A percentile compares a stretch with the other conserved stretches of the same genome.
phyloP scores from a whole-genome alignment of 108 stramenopile species.

The Nitzschia inconspicua region DNA sequence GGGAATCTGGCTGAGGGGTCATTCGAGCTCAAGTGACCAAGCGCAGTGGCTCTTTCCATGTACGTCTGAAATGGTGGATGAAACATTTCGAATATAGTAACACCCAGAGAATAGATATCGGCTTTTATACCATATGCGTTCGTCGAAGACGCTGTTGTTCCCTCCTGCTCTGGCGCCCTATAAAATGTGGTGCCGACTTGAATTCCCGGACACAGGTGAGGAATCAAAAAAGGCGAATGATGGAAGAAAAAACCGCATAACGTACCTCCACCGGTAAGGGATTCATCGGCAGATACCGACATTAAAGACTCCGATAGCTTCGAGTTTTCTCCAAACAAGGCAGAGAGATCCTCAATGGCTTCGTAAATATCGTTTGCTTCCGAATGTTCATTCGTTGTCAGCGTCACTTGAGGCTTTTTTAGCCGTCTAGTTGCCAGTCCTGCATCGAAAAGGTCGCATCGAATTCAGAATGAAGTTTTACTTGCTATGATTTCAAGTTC shows the following conservation, averaged over 20 bases:
- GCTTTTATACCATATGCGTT: conserved; percentile 63
- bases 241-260: not conserved
- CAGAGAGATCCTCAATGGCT: conserved; percentile 50
- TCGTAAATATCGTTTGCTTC: conserved; percentile 48
- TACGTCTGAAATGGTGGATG: conserved; percentile 56
- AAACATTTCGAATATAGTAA: conserved; percentile 79
- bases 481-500: conserved; percentile 36
- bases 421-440: conserved; percentile 25
- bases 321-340: conserved; percentile 29
- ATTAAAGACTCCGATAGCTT: conserved; percentile 2
- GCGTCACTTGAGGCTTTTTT: conserved; percentile 9
- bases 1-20: conserved; percentile 47
- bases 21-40: conserved; percentile 20
- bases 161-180: conserved; percentile 69
- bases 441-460: too few species aligned
- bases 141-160: conserved; percentile 3
- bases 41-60: conserved; percentile 29
- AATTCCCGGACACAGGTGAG: not conserved
- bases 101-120: conserved; percentile 79
- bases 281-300: conserved; percentile 29
- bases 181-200: conserved; percentile 70
- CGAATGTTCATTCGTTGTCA: conserved; percentile 18
- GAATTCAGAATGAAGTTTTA: not conserved
- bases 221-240: not conserved
- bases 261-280: conserved; percentile 61